Conservation (phyloP, 140 eudicot genomes). For the Cichorium intybus region DNA sequence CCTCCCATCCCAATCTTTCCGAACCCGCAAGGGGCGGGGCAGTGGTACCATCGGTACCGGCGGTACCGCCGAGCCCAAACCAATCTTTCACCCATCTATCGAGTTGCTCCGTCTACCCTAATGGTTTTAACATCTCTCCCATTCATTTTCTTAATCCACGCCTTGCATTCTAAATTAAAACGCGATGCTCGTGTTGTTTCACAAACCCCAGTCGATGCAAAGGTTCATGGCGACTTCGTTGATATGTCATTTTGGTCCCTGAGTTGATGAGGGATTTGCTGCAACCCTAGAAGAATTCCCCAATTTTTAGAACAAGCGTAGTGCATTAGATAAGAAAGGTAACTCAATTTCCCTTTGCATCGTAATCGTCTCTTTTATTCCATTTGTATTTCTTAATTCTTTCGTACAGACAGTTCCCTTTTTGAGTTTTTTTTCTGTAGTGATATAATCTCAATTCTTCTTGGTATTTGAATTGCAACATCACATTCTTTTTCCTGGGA, state of each 20-base stretch:
- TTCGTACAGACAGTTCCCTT: constrained; percentile 64
- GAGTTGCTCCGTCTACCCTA: too few relatives aligned
- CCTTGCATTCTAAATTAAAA: too few relatives aligned
- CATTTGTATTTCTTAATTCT: not conserved
- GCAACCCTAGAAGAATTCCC: constrained; percentile 55
- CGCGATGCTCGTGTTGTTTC: constrained; percentile 71
- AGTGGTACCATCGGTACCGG: too few relatives aligned
- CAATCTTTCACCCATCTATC: too few relatives aligned
- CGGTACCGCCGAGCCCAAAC: too few relatives aligned
- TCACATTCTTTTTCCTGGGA: constrained; percentile 38
- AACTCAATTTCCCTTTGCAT: not conserved
- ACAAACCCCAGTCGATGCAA: too few relatives aligned
- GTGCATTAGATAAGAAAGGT: constrained; percentile 83
- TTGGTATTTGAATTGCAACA: not conserved
- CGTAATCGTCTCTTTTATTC: not conserved
- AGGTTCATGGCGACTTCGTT: constrained; percentile 68
- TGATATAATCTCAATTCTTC: constrained; percentile 19
- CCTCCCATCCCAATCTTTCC: too few relatives aligned
- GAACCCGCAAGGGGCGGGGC: too few relatives aligned
- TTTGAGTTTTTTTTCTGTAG: constrained; percentile 86
- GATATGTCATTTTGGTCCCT: constrained; percentile 63
- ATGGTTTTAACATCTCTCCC: too few relatives aligned
- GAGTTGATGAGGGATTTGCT: too few relatives aligned
- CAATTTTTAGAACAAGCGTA: constrained; percentile 54
- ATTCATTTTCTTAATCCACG: too few relatives aligned